These are phyloP conservation scores for Nakataea oryzae DNA, from an alignment of 2,329 filamentous ascomycete species.

Conservation along the genomic window DNA sequence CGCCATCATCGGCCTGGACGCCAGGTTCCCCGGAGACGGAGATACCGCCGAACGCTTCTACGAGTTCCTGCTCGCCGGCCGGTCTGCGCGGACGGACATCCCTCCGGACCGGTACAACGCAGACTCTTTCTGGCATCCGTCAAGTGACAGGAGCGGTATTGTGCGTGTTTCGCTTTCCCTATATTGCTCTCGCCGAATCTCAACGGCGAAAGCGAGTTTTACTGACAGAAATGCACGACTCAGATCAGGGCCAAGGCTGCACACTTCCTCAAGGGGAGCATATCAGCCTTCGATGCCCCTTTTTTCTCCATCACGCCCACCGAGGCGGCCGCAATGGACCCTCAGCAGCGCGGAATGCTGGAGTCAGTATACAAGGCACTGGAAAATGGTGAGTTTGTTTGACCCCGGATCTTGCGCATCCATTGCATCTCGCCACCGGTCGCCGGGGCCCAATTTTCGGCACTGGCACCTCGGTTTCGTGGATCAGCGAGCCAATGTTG, in stretches of 20 bases:
- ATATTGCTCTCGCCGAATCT: background rate
- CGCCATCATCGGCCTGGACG: conserved; percentile 15
- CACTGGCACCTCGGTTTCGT: background rate
- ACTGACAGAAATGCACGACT: background rate
- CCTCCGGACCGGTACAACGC: conserved; percentile 18
- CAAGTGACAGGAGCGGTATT: conserved; percentile 15
- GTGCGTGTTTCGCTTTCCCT: conserved; percentile 6
- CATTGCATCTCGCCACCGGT: too few relatives aligned
- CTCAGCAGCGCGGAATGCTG: conserved; percentile 52
- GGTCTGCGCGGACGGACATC: conserved; percentile 15
- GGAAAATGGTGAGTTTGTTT: conserved; percentile 31
- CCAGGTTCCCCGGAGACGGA: conserved; percentile 16
- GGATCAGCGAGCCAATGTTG: background rate
- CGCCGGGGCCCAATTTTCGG: background rate
- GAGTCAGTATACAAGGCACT: conserved; percentile 56
- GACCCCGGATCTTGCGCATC: background rate
- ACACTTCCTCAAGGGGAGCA: conserved; percentile 6
- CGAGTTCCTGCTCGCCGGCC: conserved; percentile 15
- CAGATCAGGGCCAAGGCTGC: background rate
- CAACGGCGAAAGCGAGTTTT: too few relatives aligned
- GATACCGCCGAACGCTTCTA: conserved; percentile 16
- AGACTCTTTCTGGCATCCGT: conserved; percentile 19
- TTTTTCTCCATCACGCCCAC: conserved; percentile 63
- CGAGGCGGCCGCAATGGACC: conserved; percentile 56
- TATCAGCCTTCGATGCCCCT: conserved; percentile 41